A percentile compares a stretch with the other conserved stretches of the same genome.
Conservation (phyloP, 2,329 filamentous ascomycete species). For the Aspergillus novoparasiticus region DNA sequence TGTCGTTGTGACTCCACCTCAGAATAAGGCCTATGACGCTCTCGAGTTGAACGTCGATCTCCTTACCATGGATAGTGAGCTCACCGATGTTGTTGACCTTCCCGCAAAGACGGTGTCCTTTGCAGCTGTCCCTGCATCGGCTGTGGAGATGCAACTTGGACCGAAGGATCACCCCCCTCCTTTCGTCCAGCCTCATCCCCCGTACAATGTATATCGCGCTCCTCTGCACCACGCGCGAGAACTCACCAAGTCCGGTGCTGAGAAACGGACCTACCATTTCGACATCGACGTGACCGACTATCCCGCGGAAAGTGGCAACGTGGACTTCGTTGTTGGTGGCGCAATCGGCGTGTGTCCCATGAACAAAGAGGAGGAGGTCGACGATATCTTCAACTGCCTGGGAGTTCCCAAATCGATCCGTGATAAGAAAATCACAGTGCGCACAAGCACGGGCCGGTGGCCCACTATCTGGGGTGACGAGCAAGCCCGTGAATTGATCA, state of each 20-base stretch:
- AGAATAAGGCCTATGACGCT: conserved; percentile 82
- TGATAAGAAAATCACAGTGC: conserved; percentile 78
- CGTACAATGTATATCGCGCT: conserved; percentile 89
- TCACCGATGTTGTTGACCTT: conserved; percentile 72
- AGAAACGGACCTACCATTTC: conserved; percentile 97
- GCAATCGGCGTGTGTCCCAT: conserved; percentile 92
- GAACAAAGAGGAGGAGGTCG: conserved; percentile 75
- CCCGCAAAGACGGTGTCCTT: conserved; percentile 77
- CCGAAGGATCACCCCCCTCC: conserved; percentile 69
- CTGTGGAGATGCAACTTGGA: conserved; percentile 35
- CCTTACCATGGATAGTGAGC: conserved; percentile 68
- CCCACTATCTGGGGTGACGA: conserved; percentile 98
- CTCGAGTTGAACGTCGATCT: conserved; percentile 75
- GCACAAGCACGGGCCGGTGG: conserved; percentile 83
- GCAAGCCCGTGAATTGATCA: conserved; percentile 78
- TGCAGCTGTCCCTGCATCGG: conserved; percentile 40
- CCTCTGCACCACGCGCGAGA: conserved; percentile 82
- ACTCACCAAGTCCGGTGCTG: conserved; percentile 82
- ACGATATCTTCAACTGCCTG: conserved; percentile 81
- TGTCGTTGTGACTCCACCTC: conserved; percentile 61
- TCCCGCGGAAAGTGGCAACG: conserved; percentile 73
- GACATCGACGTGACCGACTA: conserved; percentile 97
- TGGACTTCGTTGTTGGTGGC: conserved; percentile 95
- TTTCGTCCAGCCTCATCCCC: conserved; percentile 93
- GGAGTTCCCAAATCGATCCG: conserved; percentile 79